Evolutionary conservation across 2,329 filamentous ascomycete species (phyloP).

Genomic region (Exophiala sp.): DNA sequence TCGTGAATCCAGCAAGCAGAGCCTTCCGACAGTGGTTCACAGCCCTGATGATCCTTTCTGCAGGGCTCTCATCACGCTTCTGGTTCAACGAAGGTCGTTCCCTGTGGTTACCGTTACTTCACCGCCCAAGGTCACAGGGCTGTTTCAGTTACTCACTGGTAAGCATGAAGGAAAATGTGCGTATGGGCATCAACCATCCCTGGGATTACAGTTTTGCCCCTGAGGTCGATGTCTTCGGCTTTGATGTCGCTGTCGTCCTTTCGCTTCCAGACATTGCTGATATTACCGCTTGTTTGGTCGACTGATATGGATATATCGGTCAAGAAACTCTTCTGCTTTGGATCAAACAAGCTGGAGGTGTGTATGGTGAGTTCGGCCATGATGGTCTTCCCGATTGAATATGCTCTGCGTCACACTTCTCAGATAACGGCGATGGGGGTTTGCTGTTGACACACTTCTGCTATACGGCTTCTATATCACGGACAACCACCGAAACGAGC

Average conservation of each 20-base stretch:
- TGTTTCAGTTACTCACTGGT: slow-evolving; percentile 26
- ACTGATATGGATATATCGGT: slow-evolving; percentile 42
- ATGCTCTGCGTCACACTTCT: too few species aligned
- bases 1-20: slow-evolving; percentile 54
- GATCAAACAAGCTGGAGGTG: slow-evolving; percentile 46
- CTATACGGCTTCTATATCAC: too few species aligned
- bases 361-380: slow-evolving; percentile 34
- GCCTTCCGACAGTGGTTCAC: slow-evolving; percentile 50
- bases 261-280: slow-evolving; percentile 32
- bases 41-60: slow-evolving; percentile 52
- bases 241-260: not conserved
- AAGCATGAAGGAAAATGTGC: slow-evolving; percentile 52
- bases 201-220: slow-evolving; percentile 47
- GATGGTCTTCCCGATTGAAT: too few species aligned
- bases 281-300: slow-evolving; percentile 38
- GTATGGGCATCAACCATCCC: slow-evolving; percentile 53
- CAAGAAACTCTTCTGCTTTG: slow-evolving; percentile 40
- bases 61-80: slow-evolving; percentile 53
- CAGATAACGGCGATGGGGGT: too few species aligned
- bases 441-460: too few species aligned
- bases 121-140: not conserved
- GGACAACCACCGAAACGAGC: too few species aligned
- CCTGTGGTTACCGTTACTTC: slow-evolving; percentile 14
- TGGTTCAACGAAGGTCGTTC: slow-evolving; percentile 44
- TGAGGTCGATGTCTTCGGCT: slow-evolving; percentile 48